Evolutionary conservation across 2,329 filamentous ascomycete species (phyloP).

Genomic region (Zymoseptoria ardabiliae): DNA sequence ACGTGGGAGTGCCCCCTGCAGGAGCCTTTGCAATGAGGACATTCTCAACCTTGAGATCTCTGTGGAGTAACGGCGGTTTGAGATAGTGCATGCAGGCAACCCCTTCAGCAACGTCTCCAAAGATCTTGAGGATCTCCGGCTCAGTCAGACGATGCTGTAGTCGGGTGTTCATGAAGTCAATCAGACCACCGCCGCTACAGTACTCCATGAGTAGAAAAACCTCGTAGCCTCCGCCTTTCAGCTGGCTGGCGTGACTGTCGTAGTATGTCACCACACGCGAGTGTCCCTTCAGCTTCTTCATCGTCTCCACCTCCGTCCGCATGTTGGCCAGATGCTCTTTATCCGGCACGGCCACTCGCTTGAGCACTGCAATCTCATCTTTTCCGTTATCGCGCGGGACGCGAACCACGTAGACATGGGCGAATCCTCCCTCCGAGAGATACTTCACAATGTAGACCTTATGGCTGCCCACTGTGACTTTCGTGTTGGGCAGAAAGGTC

Average conservation of each 20-base stretch:
- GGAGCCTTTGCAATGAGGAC: constrained; percentile 65
- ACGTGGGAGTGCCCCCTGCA: constrained; percentile 59
- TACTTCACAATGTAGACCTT: constrained; percentile 94
- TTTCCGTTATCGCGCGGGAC: constrained; percentile 69
- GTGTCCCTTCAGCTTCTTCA: constrained; percentile 98
- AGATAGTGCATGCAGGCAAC: constrained; percentile 99
- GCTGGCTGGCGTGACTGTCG: constrained; percentile 92
- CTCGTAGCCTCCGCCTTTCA: constrained; percentile 89
- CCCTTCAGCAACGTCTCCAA: constrained; percentile 89
- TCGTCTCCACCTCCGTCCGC: constrained; percentile 97
- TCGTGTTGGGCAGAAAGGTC: constrained; percentile 87
- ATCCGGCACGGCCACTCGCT: constrained; percentile 92
- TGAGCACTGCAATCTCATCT: constrained; percentile 76
- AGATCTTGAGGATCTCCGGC: constrained; percentile 95
- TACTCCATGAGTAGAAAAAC: constrained; percentile 98
- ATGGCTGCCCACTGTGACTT: constrained; percentile 91
- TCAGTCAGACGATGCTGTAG: constrained; percentile 94
- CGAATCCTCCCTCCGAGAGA: constrained; percentile 94
- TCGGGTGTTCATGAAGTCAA: constrained; percentile 99
- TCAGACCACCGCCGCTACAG: constrained; percentile 87
- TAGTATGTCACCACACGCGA: constrained; percentile 95
- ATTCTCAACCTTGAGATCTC: constrained; percentile 96
- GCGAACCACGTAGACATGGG: constrained; percentile 94
- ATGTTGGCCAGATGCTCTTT: constrained; percentile 91
- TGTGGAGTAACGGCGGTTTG: constrained; percentile 83